Conservation (phyloP, 164 flowering plant species). For the Tetracentron sinense region DNA sequence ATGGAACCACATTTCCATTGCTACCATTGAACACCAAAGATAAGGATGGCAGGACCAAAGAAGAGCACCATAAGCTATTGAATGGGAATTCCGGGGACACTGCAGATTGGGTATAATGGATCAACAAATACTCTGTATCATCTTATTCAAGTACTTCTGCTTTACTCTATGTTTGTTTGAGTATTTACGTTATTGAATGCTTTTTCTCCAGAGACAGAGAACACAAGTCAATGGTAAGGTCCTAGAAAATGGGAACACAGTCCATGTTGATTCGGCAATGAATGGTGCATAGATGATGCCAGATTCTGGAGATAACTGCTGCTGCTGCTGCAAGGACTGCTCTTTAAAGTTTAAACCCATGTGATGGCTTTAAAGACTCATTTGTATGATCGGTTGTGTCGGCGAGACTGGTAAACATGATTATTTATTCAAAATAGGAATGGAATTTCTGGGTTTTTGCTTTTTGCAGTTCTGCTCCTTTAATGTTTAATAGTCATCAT, state of each 20-base stretch:
- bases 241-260: conserved; percentile 51
- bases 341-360: too few relatives aligned
- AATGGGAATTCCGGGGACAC: conserved; percentile 81
- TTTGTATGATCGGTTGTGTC: too few relatives aligned
- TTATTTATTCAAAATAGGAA: too few relatives aligned
- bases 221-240: conserved; percentile 72
- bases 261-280: conserved; percentile 48
- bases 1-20: conserved; percentile 36
- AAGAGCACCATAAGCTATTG: conserved; percentile 74
- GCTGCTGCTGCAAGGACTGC: too few relatives aligned
- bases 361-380: background rate
- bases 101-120: conserved; percentile 70
- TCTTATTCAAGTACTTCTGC: background rate
- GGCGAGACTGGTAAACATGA: too few relatives aligned
- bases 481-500: too few relatives aligned
- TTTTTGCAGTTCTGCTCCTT: too few relatives aligned
- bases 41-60: conserved; percentile 60
- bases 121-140: background rate
- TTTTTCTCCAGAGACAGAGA: conserved; percentile 59
- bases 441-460: too few relatives aligned
- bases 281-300: conserved; percentile 44
- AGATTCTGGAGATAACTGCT: too few relatives aligned
- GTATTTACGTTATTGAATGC: background rate
- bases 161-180: background rate
- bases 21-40: conserved; percentile 69